phyloP scores from a whole-genome alignment of 495 filamentous ascomycete genomes.

The Talaromyces wortmannii region DNA sequence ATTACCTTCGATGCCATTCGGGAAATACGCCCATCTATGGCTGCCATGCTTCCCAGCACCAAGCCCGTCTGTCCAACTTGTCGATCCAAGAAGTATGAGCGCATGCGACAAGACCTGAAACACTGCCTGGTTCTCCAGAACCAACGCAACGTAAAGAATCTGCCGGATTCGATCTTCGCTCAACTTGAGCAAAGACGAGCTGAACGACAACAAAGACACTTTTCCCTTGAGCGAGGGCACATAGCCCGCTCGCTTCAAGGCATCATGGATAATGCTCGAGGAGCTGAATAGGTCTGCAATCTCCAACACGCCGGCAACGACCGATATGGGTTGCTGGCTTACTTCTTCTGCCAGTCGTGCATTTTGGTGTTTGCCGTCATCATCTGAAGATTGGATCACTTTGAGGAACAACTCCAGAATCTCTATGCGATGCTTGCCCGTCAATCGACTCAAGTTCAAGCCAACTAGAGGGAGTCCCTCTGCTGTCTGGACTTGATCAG shows the following conservation, averaged over 20 bases:
- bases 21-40: conserved; percentile 68
- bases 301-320: conserved; percentile 25
- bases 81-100: conserved; percentile 61
- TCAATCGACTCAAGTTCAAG: conserved; percentile 8
- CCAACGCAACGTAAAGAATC: conserved; percentile 25
- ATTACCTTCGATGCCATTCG: conserved; percentile 62
- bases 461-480: conserved; percentile 1
- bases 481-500: not conserved
- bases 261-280: conserved; percentile 10
- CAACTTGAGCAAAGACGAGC: conserved; percentile 17
- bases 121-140: conserved; percentile 16
- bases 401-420: conserved; percentile 31
- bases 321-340: conserved; percentile 17
- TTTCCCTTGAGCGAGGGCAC: conserved; percentile 19
- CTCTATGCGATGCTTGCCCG: conserved; percentile 22
- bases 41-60: conserved; percentile 16
- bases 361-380: conserved; percentile 8
- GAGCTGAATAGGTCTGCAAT: conserved; percentile 34
- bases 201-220: conserved; percentile 16
- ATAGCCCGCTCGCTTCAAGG: conserved; percentile 17
- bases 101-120: conserved; percentile 33
- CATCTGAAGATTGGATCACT: conserved; percentile 15
- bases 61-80: conserved; percentile 43
- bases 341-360: conserved; percentile 17
- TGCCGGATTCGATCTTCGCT: conserved; percentile 37